Evolutionary conservation across 2,329 filamentous ascomycete genomes (phyloP), one percentile per base, ranked within the genome.

Genomic region (Chlorencoelia australis): DNA sequence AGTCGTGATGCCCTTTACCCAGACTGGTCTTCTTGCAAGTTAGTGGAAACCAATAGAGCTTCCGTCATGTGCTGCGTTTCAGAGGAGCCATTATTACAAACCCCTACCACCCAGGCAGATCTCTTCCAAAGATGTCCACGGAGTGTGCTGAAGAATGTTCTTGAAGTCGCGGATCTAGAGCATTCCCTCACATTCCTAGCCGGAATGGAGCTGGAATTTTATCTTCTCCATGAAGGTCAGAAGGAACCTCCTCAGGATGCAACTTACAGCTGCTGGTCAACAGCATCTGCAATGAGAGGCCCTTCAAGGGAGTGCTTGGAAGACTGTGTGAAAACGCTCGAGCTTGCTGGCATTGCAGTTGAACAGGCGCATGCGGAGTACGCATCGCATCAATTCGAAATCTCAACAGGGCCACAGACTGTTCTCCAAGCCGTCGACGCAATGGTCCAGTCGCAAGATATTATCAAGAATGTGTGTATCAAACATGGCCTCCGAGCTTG

Each of bases 311-410:
- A 7, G 7, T 24, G 21, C 21, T 7, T 24, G 21, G 21, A 24
- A 11, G 21, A 24, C 11, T 24, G 21, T 11, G 21, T 24, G 7
- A 11, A 7, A 7, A 11, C 21, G 11, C 21, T 24, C 11, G 21
- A 24, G 11, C 7, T 11, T 7, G 21, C 21, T 11, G 21, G 21
- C 11, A 24, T 24, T 11, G 7, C 11, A 11, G 21, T 24, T 24
- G 21, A 24, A 24, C 21, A 24, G 11, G 11, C 11, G 21, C 21
- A 24, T 24, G 21, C 21, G 7, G 21, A 24, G 11, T 7, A 11
- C 11, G 21, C 7, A 11, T 7, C 21, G 11, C 21, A 35, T n/a
- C 33, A 35, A 11, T 35, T 29, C 25, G 33, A 35, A 15, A 29
- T 35, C 22, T n/a, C 25, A 4, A 26, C 22, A 9, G 16, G 24